Conservation (phyloP, 257 asterid species). For the Cinchona pubescens region DNA sequence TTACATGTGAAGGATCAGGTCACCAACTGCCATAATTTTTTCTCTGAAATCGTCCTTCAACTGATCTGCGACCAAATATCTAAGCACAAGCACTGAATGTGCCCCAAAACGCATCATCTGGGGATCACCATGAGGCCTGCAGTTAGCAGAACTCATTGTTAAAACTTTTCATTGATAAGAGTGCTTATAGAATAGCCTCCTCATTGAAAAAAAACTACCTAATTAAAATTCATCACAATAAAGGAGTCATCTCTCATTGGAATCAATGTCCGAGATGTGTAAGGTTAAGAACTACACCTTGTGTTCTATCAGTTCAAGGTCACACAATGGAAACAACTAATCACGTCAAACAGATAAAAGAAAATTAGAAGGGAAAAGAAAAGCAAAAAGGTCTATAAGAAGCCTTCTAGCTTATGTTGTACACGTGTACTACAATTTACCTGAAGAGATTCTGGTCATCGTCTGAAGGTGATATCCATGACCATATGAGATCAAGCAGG, state of each 20-base stretch:
- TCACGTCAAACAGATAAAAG: background rate
- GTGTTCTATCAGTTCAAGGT: background rate
- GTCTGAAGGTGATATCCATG: conserved; percentile 94
- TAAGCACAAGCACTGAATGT: conserved; percentile 88
- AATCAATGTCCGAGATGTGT: background rate
- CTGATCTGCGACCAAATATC: conserved; percentile 77
- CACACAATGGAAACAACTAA: no score
- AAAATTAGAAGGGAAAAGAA: background rate
- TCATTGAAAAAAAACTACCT: background rate
- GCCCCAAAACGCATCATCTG: conserved; percentile 99
- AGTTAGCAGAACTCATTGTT: conserved; percentile 9
- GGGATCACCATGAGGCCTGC: conserved; percentile 99
- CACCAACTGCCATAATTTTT: conserved; percentile 88
- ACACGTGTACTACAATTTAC: conserved; percentile 34
- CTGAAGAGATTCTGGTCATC: conserved; percentile 65
- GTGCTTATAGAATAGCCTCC: background rate
- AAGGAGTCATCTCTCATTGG: background rate
- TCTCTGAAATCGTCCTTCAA: conserved; percentile 76
- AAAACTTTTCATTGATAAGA: background rate
- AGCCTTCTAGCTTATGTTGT: conserved; percentile 2
- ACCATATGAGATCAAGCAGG: conserved; percentile 79
- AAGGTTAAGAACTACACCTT: background rate
- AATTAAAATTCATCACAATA: background rate
- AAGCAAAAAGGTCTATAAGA: background rate
- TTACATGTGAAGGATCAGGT: conserved; percentile 90